Conservation (phyloP, 495 filamentous ascomycete genomes). For the Podospora didyma region DNA sequence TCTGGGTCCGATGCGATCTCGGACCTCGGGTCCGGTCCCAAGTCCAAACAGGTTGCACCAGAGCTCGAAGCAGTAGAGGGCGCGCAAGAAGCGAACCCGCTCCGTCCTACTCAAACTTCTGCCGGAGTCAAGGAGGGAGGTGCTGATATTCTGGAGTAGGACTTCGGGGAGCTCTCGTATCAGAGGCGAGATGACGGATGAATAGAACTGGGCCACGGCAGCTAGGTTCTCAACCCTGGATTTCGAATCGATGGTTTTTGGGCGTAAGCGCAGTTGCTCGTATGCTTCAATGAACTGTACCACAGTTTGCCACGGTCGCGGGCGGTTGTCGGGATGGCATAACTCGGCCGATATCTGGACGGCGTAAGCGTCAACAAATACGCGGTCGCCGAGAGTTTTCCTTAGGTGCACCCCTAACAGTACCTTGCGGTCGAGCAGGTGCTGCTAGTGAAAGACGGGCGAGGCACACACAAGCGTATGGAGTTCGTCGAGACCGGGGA, state of each 20-base stretch:
- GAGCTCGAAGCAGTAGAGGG: constrained; percentile 28
- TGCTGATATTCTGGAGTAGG: constrained; percentile 7
- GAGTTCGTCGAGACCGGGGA: constrained; percentile 13
- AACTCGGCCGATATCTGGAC: constrained; percentile 8
- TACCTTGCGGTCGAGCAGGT: constrained; percentile 14
- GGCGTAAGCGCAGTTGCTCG: neutral
- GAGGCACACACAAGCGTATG: constrained; percentile 21
- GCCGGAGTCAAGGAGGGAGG: neutral
- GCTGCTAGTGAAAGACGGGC: constrained; percentile 28
- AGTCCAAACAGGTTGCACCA: constrained; percentile 26
- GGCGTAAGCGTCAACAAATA: constrained; percentile 16
- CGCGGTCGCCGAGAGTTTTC: constrained; percentile 4
- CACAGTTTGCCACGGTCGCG: constrained; percentile 1
- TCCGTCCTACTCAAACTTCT: constrained; percentile 24
- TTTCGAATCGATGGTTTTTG: neutral
- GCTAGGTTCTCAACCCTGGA: constrained; percentile 12
- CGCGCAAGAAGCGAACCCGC: constrained; percentile 16
- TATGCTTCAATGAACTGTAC: constrained; percentile 9
- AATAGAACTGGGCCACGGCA: constrained; percentile 16
- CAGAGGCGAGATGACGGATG: constrained; percentile 20
- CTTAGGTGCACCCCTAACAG: constrained; percentile 9
- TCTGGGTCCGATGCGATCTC: too few species aligned
- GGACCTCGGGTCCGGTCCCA: neutral
- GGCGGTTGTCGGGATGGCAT: too few species aligned
- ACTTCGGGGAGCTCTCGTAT: constrained; percentile 2